These are phyloP conservation scores for Fusarium succisae DNA, from an alignment of 2,329 filamentous ascomycete species.

Conservation along the genomic window DNA sequence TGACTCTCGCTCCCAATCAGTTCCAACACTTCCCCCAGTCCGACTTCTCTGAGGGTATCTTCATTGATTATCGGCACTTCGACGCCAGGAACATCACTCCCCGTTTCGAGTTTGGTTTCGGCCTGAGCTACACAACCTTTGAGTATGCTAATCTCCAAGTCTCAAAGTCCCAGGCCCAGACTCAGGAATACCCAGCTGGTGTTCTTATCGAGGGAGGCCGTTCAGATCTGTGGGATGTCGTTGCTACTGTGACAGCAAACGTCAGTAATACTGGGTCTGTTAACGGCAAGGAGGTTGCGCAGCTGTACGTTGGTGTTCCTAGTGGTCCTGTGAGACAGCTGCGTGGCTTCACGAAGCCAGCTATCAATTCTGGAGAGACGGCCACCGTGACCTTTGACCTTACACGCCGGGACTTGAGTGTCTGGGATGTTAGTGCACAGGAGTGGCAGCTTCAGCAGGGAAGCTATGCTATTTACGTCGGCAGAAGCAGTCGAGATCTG, in stretches of 20 bases:
- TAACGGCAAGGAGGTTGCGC: not conserved
- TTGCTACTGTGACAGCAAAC: not conserved
- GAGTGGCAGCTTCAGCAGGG: constrained; percentile 17
- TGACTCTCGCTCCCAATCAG: not conserved
- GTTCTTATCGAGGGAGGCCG: not conserved
- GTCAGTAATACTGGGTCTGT: not conserved
- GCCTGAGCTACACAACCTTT: constrained; percentile 77
- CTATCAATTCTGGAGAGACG: not conserved
- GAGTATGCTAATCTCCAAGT: not conserved
- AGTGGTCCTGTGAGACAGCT: not conserved
- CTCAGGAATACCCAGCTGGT: not conserved
- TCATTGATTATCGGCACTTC: constrained; percentile 75
- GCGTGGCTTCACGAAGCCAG: constrained; percentile 2
- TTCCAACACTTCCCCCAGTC: constrained; percentile 4
- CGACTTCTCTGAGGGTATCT: constrained; percentile 2
- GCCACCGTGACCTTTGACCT: not conserved
- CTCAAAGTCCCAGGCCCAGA: not conserved
- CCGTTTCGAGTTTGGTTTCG: constrained; percentile 79
- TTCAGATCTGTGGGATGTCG: not conserved
- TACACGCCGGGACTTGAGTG: not conserved
- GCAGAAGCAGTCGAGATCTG: constrained; percentile 8
- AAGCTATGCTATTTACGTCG: not conserved
- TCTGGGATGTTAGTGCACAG: constrained; percentile 4
- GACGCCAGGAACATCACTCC: constrained; percentile 70
- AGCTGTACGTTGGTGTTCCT: constrained; percentile 4